Base-by-base conservation (phyloP, 805 yeast species). In the Wickerhamiella lipophila region DNA sequence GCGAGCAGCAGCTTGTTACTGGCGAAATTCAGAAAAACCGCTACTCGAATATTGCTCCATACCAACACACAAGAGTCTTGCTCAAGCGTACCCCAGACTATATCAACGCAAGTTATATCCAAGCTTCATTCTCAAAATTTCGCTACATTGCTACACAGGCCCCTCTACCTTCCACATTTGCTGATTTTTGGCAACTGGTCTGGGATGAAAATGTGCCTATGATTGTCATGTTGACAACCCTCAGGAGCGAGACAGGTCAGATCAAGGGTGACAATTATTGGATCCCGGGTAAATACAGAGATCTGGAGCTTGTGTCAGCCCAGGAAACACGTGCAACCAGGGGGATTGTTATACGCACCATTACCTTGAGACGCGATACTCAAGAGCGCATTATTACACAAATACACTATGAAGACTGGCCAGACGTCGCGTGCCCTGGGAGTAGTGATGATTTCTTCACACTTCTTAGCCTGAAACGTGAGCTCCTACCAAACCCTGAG, bases 121-220 rank as follows among this genome's bases (percentile, higher is more conserved):
- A 55, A 53, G 58, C 74, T 56, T 55, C 59, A 57, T 41, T 64
- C 58, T 59, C 68, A 54, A 54, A 54, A 9, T 57, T 61, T 35
- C 71, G 73, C 36, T 83, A 81, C 59, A 87, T 89, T 58, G 97
- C 96, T 1, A 79, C 96, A 1, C 98, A 89, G 60, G 98, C 95
- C 2, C 97, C 98, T 2, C 64, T 89, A 50, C 69, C 71, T 1
- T 78, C 77, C 30, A 86, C 98, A 0, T 74, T 83, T 42, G 78
- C 77, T 21, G 96, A 89, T 61, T 89, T 92, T 58, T 87, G 92
- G 81, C 76, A 79, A 52, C 77, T 87, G 52, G 72, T 85, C 12
- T 69, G 78, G 57, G 82, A 83, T 56, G 78, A 83, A 55, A 63
- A 70, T 16, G 74, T 78, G 11, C 79, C 83, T 6, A 61, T 89